These are phyloP conservation scores for Neophaeococcomyces mojaviensis DNA, from an alignment of 2,329 filamentous ascomycete genomes.

Conservation along the genomic window DNA sequence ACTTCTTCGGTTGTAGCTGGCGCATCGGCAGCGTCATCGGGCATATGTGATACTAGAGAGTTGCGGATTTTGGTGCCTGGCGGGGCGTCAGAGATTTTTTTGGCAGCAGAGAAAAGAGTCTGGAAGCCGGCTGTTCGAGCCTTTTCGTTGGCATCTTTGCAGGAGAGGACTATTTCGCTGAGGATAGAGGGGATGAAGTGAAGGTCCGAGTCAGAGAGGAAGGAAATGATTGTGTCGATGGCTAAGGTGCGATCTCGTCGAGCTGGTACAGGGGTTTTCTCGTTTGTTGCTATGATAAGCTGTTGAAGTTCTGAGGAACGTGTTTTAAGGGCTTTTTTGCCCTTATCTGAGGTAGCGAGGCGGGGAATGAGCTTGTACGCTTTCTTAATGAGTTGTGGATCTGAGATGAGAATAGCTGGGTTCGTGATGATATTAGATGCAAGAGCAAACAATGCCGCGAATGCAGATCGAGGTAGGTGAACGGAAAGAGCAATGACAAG, in stretches of 20 bases:
- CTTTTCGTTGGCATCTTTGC: slow-evolving; percentile 96
- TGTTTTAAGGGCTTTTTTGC: slow-evolving; percentile 66
- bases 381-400: slow-evolving; percentile 96
- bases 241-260: slow-evolving; percentile 79
- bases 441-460: slow-evolving; percentile 76
- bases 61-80: slow-evolving; percentile 71
- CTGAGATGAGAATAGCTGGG: slow-evolving; percentile 48
- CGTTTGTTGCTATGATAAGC: slow-evolving; percentile 69
- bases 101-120: slow-evolving; percentile 78
- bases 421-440: slow-evolving; percentile 74
- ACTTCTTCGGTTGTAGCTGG: slow-evolving; percentile 85
- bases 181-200: slow-evolving; percentile 90
- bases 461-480: slow-evolving; percentile 82
- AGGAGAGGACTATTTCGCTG: slow-evolving; percentile 89
- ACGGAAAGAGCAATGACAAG: slow-evolving; percentile 92
- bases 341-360: slow-evolving; percentile 71
- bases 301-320: slow-evolving; percentile 71
- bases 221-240: slow-evolving; percentile 70
- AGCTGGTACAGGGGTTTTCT: slow-evolving; percentile 80
- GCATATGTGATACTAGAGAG: slow-evolving; percentile 80
- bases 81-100: slow-evolving; percentile 60
- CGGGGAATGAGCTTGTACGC: slow-evolving; percentile 96
- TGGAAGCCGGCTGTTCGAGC: slow-evolving; percentile 85
- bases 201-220: slow-evolving; percentile 67
- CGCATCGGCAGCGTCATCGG: slow-evolving; percentile 66